Evolutionary conservation across 176 grass and related monocot species (phyloP).

Genomic region (Triticum timopheevii): DNA sequence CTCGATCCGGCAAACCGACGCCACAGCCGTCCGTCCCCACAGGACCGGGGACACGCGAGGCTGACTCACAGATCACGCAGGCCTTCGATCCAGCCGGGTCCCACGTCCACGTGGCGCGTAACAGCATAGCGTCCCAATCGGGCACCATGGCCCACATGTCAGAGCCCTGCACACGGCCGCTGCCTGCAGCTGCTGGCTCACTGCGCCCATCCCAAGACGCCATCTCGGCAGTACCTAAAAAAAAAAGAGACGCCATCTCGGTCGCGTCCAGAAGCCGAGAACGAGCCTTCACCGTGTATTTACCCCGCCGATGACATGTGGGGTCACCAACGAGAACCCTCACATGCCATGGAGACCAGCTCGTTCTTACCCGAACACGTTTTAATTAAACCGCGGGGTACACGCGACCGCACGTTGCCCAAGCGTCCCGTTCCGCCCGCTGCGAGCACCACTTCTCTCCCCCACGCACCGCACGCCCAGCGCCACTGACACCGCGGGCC

Average conservation of each 20-base stretch:
- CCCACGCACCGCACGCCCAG: too few relatives aligned
- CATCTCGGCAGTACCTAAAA: background rate
- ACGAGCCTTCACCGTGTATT: background rate
- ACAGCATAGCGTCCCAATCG: background rate
- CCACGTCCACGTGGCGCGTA: background rate
- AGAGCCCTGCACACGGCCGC: background rate
- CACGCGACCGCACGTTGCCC: background rate
- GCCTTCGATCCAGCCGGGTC: background rate
- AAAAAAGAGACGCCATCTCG: background rate
- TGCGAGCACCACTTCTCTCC: background rate
- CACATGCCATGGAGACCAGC: background rate
- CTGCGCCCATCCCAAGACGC: background rate
- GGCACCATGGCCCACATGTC: background rate
- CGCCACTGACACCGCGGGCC: background rate
- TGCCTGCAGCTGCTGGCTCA: constrained; percentile 4
- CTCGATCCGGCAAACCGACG: background rate
- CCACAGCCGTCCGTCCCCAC: constrained; percentile 24
- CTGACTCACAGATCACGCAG: constrained; percentile 23
- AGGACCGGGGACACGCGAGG: background rate
- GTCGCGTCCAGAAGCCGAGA: background rate
- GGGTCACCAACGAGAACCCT: accelerated
- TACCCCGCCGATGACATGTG: background rate
- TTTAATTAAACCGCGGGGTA: background rate
- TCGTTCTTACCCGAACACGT: background rate
- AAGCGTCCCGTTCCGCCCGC: background rate